Conservation (phyloP, 371 early-diverging fungal genomes). For the Mucor saturninus region DNA sequence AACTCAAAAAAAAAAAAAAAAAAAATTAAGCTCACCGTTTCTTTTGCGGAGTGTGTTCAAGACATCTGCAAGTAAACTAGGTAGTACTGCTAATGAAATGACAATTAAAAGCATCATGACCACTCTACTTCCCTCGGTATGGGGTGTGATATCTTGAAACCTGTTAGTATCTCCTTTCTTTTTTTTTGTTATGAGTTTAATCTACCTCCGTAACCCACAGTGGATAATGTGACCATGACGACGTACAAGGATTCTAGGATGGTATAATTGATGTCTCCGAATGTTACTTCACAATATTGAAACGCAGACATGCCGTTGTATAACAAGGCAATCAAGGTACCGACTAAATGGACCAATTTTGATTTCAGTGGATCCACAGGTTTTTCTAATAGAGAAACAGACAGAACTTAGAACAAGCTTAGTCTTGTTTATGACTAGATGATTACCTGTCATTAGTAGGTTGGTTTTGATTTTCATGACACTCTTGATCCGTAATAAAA, state of each 20-base stretch:
- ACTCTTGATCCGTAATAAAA: conserved; percentile 61
- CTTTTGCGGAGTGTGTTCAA: conserved; percentile 60
- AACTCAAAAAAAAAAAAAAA: neutral
- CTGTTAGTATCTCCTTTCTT: too few relatives aligned
- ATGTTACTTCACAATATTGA: conserved; percentile 69
- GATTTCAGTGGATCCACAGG: conserved; percentile 63
- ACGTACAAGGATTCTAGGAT: conserved; percentile 63
- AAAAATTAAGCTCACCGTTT: conserved; percentile 38
- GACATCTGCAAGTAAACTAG: conserved; percentile 60
- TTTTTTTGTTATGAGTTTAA: neutral
- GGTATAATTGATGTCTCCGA: conserved; percentile 54
- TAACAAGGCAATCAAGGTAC: conserved; percentile 64
- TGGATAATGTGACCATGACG: conserved; percentile 70
- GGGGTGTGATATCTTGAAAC: conserved; percentile 67
- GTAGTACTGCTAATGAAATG: conserved; percentile 67
- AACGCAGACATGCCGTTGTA: conserved; percentile 76
- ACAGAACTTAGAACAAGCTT: neutral
- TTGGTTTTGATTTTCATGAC: conserved; percentile 64
- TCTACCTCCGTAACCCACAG: conserved; percentile 79
- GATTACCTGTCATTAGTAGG: conserved; percentile 51
- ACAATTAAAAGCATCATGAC: conserved; percentile 75
- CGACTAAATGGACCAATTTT: conserved; percentile 64
- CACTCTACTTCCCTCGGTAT: conserved; percentile 61
- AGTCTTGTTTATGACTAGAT: neutral
- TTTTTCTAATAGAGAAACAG: conserved; percentile 29